Evolutionary conservation across 2,329 filamentous ascomycete genomes (phyloP).

Genomic region (Diaporthe ilicicola): DNA sequence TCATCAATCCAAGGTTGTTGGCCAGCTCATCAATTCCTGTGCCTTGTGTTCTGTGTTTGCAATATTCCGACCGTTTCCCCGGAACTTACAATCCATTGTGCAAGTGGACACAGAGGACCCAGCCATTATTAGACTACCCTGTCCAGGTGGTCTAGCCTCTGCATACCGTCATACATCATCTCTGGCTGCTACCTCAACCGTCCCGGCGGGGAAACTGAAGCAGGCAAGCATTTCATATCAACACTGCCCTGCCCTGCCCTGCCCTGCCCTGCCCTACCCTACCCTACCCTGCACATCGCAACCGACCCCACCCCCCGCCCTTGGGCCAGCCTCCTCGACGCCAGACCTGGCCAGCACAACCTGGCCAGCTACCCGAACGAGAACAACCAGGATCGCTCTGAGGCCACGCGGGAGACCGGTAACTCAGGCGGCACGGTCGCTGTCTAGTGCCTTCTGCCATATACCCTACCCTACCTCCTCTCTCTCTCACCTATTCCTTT

Average conservation of each 20-base stretch:
- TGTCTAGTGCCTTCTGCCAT: slow-evolving; percentile 16
- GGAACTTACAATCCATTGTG: background rate
- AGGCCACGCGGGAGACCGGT: slow-evolving; percentile 22
- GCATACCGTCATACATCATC: slow-evolving; percentile 19
- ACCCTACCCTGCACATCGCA: background rate
- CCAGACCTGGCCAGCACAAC: slow-evolving; percentile 30
- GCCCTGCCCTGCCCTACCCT: slow-evolving; percentile 5
- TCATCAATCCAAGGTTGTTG: background rate
- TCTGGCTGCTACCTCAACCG: slow-evolving; percentile 8
- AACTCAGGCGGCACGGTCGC: slow-evolving; percentile 2
- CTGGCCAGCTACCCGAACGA: slow-evolving; percentile 20
- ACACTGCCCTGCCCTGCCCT: background rate
- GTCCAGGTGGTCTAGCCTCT: background rate
- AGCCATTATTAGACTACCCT: background rate
- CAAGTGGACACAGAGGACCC: background rate
- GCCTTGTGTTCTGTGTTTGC: background rate
- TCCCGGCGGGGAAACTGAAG: slow-evolving; percentile 1
- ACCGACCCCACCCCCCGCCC: slow-evolving; percentile 18
- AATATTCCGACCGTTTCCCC: background rate
- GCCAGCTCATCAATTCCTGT: background rate
- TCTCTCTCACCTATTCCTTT: background rate
- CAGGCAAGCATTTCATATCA: slow-evolving; percentile 2
- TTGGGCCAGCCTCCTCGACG: slow-evolving; percentile 18
- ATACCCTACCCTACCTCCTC: slow-evolving; percentile 6
- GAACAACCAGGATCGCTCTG: slow-evolving; percentile 13